Conservation (phyloP, 441 rosid species). For the Erodium chrysanthum region DNA sequence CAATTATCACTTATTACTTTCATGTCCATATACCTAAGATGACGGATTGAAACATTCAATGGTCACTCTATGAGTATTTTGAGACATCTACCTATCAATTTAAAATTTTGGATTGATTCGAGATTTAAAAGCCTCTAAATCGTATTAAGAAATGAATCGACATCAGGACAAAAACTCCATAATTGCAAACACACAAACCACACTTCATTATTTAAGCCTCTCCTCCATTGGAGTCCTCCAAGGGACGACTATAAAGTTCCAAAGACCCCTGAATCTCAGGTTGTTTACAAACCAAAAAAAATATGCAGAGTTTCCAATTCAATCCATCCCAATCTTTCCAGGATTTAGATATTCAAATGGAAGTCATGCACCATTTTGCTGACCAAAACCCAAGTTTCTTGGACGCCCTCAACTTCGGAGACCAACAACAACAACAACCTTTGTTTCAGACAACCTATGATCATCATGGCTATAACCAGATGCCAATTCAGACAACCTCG, state of each 20-base stretch:
- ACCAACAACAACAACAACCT: background rate
- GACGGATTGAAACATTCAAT: no score
- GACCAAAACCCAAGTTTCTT: background rate
- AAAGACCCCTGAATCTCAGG: background rate
- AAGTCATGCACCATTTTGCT: conserved; percentile 6
- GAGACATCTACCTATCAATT: no score
- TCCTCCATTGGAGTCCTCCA: conserved; percentile 7
- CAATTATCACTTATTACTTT: no score
- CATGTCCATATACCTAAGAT: no score
- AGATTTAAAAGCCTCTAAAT: no score
- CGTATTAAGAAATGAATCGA: background rate
- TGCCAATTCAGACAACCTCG: conserved; percentile 3
- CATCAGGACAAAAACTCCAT: background rate
- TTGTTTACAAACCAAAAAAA: background rate
- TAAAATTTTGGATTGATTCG: no score
- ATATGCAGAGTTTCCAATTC: conserved; percentile 2
- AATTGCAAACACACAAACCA: background rate
- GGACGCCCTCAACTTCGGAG: conserved; percentile 1
- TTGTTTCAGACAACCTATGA: conserved; percentile 3
- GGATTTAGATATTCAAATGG: conserved; percentile 1
- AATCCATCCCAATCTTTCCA: background rate
- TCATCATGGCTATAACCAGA: background rate
- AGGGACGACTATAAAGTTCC: background rate
- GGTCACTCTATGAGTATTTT: no score
- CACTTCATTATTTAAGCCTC: background rate